phyloP scores from a whole-genome alignment of 2,329 filamentous ascomycete species.

The Coniochaeta hoffmannii region DNA sequence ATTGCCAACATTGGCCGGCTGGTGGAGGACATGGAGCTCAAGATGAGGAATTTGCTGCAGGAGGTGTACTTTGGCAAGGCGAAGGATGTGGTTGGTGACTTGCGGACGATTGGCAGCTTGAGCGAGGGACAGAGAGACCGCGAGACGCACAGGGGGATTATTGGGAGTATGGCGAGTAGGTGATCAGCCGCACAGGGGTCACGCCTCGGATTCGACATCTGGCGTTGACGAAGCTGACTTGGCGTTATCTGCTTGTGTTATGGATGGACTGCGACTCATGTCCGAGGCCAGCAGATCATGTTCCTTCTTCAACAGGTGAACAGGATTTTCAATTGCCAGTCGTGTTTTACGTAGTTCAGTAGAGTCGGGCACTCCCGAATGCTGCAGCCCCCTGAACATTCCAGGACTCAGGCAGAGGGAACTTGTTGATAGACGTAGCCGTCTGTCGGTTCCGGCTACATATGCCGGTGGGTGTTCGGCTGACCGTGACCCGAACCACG shows the following conservation, averaged over 20 bases:
- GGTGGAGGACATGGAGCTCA: conserved; percentile 99
- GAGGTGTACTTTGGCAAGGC: conserved; percentile 99
- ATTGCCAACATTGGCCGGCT: conserved; percentile 90
- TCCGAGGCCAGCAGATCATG: not conserved
- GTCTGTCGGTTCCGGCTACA: no score
- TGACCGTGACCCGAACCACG: no score
- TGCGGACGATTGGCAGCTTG: conserved; percentile 78
- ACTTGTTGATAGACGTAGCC: no score
- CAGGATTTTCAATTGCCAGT: no score
- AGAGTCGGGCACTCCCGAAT: no score
- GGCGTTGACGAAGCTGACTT: not conserved
- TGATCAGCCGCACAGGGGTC: conserved; percentile 18
- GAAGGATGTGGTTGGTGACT: conserved; percentile 93
- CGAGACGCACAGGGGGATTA: conserved; percentile 83
- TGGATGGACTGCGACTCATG: not conserved
- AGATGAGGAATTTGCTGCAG: conserved; percentile 97
- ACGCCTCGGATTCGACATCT: not conserved
- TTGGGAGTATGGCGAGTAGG: conserved; percentile 53
- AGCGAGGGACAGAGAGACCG: conserved; percentile 79
- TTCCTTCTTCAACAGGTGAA: not conserved
- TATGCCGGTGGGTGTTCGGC: no score
- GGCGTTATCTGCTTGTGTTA: not conserved
- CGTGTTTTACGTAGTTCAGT: no score
- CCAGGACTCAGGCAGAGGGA: no score
- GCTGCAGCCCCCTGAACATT: no score